Base-by-base conservation (phyloP, 331 rosid genomes). In the Stylosanthes scabra region DNA sequence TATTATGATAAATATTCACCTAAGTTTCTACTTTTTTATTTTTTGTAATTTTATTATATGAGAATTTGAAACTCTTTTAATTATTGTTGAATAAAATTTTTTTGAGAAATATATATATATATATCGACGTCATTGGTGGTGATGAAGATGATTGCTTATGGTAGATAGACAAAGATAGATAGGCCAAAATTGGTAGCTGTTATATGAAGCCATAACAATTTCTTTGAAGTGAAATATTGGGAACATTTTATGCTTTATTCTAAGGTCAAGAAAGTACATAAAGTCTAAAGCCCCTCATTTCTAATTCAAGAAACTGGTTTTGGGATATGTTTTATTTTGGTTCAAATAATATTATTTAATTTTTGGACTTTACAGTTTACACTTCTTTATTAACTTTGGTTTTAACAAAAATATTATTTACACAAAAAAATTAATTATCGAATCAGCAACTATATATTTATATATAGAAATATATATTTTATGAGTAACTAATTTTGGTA, bases 261-360 rank as follows among this genome's bases (percentile, higher is more conserved):
- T 31, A 31, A 3, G 37, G 37, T 31, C 37, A 31, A 31, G 37
- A 31, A 31, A 31, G 37, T 31, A 31, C 37, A 4, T 3, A 31
- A 31, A 31, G 37, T 5, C 37, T 31, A 31, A 31, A 31, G 37
- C 37, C 37, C 37, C 37, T 1, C 7, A 13, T 69, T 27, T 69
- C 67, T 66, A 52, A 77, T 70, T 44, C 64, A 68, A 77, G 42
- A 77, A 60, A 60, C 40, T 40, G 70, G 57, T 40, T 58, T 31
- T 58, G 62, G 25, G 25, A 42, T 59, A 15, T 51, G 27, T 51
- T 51, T 49, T 49, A 49, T 49, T n/a, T 49, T 49, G 55, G 55
- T 49, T 13, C 5, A 49, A 49, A 49, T 7, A n/a, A 49, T 1
- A 49, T 2, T 20, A 20, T 20, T n/a, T n/a, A n/a, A n/a, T n/a